Percentiles rank a stretch among this genome's conserved stretches.
These are phyloP conservation scores for Trichaptum fuscoviolaceum DNA, from an alignment of 768 basidiomycete species.

Conservation along the genomic window DNA sequence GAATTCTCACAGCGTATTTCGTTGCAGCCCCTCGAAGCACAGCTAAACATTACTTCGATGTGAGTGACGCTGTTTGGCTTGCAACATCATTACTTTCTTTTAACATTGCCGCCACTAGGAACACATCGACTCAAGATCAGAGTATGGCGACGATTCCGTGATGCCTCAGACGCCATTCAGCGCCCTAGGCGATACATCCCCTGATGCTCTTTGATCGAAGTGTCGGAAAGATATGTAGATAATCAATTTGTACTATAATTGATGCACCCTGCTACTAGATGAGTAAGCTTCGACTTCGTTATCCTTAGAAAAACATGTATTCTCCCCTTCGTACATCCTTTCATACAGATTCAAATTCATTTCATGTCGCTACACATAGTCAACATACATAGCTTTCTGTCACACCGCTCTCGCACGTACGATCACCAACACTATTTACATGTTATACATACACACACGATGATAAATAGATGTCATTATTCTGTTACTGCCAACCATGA, in stretches of 20 bases:
- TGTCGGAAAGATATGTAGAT: background rate
- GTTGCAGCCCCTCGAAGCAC: conserved; percentile 75
- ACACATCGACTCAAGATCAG: conserved; percentile 66
- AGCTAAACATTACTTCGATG: conserved; percentile 92
- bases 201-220: conserved; percentile 51
- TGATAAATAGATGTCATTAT: background rate
- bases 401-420: background rate
- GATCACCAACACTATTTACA: background rate
- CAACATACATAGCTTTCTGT: no score
- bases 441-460: background rate
- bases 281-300: background rate
- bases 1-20: conserved; percentile 11
- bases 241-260: background rate
- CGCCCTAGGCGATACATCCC: conserved; percentile 64
- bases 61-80: conserved; percentile 31
- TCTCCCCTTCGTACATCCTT: no score
- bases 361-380: no score
- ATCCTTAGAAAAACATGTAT: no score
- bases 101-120: conserved; percentile 41
- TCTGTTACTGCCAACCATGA: background rate
- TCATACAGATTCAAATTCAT: no score
- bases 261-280: background rate
- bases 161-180: conserved; percentile 38
- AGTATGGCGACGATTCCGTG: conserved; percentile 67
- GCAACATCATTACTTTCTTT: conserved; percentile 5